A percentile compares a stretch with the other conserved stretches of the same genome.
Evolutionary conservation across 2,329 filamentous ascomycete species (phyloP).

Genomic region (Sclerotiophoma versabilis): DNA sequence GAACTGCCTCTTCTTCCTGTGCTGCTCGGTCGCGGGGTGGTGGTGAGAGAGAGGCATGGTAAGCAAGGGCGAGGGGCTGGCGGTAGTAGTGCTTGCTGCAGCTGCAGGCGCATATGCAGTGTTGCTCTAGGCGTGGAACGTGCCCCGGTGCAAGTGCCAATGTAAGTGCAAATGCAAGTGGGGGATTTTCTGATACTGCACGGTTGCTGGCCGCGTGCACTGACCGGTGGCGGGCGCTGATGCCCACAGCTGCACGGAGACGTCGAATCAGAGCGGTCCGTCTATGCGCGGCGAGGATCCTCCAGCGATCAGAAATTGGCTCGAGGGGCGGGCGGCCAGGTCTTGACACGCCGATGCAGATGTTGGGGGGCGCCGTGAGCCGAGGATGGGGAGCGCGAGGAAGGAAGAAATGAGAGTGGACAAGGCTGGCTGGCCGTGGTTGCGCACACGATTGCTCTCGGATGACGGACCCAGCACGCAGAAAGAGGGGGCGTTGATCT

Average conservation of each 20-base stretch:
- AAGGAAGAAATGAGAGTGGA: not conserved
- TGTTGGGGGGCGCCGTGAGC: not conserved
- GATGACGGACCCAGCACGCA: constrained; percentile 19
- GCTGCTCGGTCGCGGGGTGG: constrained; percentile 26
- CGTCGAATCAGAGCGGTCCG: constrained; percentile 15
- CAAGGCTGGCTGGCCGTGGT: not conserved
- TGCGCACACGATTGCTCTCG: constrained; percentile 3
- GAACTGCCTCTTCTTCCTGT: constrained; percentile 53
- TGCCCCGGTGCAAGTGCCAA: not conserved
- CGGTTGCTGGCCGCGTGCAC: constrained; percentile 11
- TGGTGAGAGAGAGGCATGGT: constrained; percentile 29
- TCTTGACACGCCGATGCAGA: constrained; percentile 13
- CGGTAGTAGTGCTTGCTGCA: not conserved
- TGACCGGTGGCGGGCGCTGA: constrained; percentile 7
- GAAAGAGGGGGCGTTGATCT: constrained; percentile 29
- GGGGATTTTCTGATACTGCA: constrained; percentile 10
- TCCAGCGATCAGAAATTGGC: constrained; percentile 9
- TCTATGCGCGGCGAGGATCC: constrained; percentile 12
- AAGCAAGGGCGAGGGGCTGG: constrained; percentile 11
- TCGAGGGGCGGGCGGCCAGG: constrained; percentile 10
- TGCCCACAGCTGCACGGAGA: not conserved
- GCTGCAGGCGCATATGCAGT: constrained; percentile 14
- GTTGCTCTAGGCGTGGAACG: constrained; percentile 5
- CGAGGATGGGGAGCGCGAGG: not conserved
- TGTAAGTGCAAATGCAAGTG: no score